These are phyloP conservation scores for Madurella mycetomatis DNA, from an alignment of 2,329 filamentous ascomycete genomes.

Conservation along the genomic window DNA sequence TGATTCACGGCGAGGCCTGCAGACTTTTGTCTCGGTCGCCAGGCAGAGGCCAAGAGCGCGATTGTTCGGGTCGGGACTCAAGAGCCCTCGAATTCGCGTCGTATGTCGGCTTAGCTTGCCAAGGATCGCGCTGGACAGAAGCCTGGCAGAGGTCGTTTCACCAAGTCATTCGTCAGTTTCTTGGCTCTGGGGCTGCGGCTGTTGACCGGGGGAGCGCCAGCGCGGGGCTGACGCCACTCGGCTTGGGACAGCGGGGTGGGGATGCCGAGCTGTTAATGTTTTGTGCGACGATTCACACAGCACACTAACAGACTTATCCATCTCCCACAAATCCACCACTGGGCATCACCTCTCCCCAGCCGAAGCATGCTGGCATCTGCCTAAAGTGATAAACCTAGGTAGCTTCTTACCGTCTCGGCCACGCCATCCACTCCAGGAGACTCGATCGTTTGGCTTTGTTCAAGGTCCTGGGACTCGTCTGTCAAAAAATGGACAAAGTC, in stretches of 20 bases:
- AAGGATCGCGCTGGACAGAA: background rate
- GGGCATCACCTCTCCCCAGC: background rate
- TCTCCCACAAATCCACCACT: constrained; percentile 4
- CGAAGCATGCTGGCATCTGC: constrained; percentile 3
- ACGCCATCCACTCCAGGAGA: background rate
- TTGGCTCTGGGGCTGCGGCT: background rate
- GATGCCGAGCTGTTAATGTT: constrained; percentile 10
- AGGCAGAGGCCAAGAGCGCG: background rate
- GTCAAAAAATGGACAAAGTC: constrained; percentile 57
- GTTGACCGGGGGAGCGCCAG: constrained; percentile 24
- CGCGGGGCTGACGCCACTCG: constrained; percentile 25
- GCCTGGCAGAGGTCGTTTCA: background rate
- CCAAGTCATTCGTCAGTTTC: constrained; percentile 4
- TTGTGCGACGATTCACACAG: accelerated
- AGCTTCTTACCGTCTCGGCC: constrained; percentile 43
- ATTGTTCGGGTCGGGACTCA: background rate
- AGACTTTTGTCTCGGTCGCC: background rate
- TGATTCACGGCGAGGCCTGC: background rate
- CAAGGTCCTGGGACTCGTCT: background rate
- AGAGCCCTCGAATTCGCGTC: background rate
- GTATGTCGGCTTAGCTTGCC: background rate
- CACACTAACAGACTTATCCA: constrained; percentile 9
- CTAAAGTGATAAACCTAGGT: constrained; percentile 66
- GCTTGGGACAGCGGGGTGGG: constrained; percentile 10
- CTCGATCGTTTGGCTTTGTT: background rate